These are phyloP conservation scores for Eremothecium sinecaudum DNA, from an alignment of 1,139 yeast genomes.

Conservation along the genomic window DNA sequence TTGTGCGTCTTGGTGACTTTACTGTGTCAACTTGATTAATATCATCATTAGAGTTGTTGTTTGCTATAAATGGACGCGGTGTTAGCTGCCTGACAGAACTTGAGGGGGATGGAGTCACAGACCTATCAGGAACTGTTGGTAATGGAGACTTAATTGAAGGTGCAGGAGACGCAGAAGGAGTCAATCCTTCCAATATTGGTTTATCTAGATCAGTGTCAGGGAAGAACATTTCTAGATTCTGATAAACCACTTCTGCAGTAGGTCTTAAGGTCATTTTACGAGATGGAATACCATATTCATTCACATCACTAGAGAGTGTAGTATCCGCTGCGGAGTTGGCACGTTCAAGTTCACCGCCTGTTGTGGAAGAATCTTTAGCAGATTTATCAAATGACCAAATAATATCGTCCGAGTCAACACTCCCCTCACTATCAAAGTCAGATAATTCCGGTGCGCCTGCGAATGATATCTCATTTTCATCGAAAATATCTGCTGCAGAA, in stretches of 20 bases:
- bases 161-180: constrained; percentile 52
- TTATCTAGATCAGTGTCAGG: constrained; percentile 89
- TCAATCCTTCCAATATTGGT: constrained; percentile 70
- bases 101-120: constrained; percentile 6
- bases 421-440: constrained; percentile 37
- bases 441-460: constrained; percentile 56
- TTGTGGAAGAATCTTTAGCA: neutral
- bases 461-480: constrained; percentile 61
- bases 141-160: constrained; percentile 4
- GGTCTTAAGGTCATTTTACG: constrained; percentile 66
- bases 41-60: constrained; percentile 14
- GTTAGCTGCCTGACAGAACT: constrained; percentile 12
- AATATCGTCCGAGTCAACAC: constrained; percentile 19
- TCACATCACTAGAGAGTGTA: neutral
- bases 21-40: constrained; percentile 9
- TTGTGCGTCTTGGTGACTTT: constrained; percentile 46
- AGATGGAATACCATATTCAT: constrained; percentile 7
- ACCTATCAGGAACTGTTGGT: constrained; percentile 1
- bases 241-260: constrained; percentile 86
- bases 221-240: constrained; percentile 82
- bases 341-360: constrained; percentile 4
- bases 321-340: constrained; percentile 17
- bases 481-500: constrained; percentile 44
- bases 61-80: constrained; percentile 13
- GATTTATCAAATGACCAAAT: too few relatives aligned